Evolutionary conservation across 805 yeast genomes (phyloP), one percentile per base, ranked within the genome.

Genomic region (Lipomyces yamanashiensis): DNA sequence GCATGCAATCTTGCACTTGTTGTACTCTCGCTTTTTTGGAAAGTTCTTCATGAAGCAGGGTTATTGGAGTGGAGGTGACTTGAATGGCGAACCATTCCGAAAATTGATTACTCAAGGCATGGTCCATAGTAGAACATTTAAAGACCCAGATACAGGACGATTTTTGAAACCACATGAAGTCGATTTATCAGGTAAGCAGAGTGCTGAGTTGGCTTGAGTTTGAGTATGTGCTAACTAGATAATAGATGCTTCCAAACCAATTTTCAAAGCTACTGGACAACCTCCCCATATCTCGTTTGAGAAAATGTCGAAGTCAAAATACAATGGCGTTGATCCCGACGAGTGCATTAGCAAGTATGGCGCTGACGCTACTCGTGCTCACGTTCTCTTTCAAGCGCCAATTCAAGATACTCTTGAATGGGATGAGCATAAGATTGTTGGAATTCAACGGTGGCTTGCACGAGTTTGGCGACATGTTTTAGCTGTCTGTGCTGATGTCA

Each of bases 291-390:
- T 89, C 1, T 78, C 90, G 0, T 91, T 75, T 73, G 98, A 95
- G 73, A 95, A 95, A 73, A 95, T 95, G 99, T 92, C 98, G 1
- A 95, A 95, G 76, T 92, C 98, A 0, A 95, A 95, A 73, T 87
- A 86, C 73, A 95, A 95, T 72, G 99, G 99, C 15, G 96, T 90
- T 1, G 96, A 93, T 72, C 98, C 98, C 0, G 84, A 80, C 0
- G 84, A 82, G 63, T 89, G 93, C 70, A 92, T 95, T 34, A 73
- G 72, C 10, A 80, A 78, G 43, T 90, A 90, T 74, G 98, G 99
- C 2, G 91, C 97, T 0, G 99, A 95, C 78, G 92, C 97, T 0
- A 89, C 93, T 0, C 83, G 98, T 65, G 98, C 98, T 0, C 97
- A 93, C 73, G 85, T 95, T 64, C 76, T 95, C 13, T 95, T 95